These are phyloP conservation scores for Podospora fimiseda DNA, from an alignment of 495 filamentous ascomycete genomes.

Conservation along the genomic window DNA sequence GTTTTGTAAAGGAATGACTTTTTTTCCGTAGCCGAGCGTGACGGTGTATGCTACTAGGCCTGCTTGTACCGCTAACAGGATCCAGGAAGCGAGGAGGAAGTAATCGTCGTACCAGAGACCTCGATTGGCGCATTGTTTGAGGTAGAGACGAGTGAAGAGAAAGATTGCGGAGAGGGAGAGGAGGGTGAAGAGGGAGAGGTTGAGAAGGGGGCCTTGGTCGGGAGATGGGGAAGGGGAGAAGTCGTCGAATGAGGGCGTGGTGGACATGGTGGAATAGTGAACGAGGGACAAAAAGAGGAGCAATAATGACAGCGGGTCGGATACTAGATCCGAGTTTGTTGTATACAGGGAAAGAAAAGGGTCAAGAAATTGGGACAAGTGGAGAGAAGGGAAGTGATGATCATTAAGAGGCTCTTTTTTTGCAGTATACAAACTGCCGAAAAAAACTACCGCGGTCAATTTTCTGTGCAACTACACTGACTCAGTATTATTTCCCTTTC, in stretches of 20 bases:
- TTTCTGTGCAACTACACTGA: too few species aligned
- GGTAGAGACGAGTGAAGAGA: constrained; percentile 23
- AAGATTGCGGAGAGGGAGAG: constrained; percentile 22
- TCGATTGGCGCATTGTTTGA: constrained; percentile 24
- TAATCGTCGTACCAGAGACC: constrained; percentile 32
- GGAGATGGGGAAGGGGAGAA: background rate
- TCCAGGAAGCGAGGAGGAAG: constrained; percentile 22
- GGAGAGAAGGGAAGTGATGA: too few species aligned
- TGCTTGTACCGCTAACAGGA: constrained; percentile 10
- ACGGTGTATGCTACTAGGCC: constrained; percentile 17
- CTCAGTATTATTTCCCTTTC: too few species aligned
- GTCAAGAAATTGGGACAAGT: too few species aligned
- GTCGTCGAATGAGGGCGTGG: too few species aligned
- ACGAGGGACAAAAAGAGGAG: background rate
- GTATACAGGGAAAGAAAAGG: too few species aligned
- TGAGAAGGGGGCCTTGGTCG: constrained; percentile 22
- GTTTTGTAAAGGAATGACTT: constrained; percentile 18
- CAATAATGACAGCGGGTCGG: too few species aligned
- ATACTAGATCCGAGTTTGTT: too few species aligned
- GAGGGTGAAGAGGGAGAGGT: constrained; percentile 19
- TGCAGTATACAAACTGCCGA: too few species aligned
- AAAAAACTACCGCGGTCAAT: too few species aligned
- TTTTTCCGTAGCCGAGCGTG: constrained; percentile 25
- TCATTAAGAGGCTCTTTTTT: too few species aligned
- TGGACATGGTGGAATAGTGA: background rate